These are phyloP conservation scores for Heterococcus sp. DNA, from an alignment of 108 stramenopile genomes.

Conservation along the genomic window DNA sequence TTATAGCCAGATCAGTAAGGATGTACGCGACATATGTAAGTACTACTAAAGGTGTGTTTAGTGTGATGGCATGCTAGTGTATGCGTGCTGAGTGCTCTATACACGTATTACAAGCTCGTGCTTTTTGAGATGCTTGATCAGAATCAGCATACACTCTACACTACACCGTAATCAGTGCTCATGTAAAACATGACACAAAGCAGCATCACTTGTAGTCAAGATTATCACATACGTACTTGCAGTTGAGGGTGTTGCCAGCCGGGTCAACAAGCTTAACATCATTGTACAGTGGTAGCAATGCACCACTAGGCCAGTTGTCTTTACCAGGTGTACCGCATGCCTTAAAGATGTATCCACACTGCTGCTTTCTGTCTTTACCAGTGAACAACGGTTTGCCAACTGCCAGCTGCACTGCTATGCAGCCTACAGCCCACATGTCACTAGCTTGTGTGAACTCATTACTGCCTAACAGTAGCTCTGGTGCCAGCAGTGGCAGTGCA, in stretches of 20 bases:
- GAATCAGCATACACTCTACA: not conserved
- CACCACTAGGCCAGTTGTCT: constrained; percentile 23
- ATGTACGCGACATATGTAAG: not conserved
- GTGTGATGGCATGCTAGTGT: not conserved
- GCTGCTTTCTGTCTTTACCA: constrained; percentile 26
- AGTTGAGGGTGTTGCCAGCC: constrained; percentile 31
- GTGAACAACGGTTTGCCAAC: constrained; percentile 36
- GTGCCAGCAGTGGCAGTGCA: constrained; percentile 9
- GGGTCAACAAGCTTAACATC: constrained; percentile 14
- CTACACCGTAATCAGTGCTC: not conserved
- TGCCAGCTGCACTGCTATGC: constrained; percentile 33
- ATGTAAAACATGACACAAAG: not conserved
- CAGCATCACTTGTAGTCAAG: not conserved
- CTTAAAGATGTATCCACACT: constrained; percentile 29
- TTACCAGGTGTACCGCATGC: constrained; percentile 31
- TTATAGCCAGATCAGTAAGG: too few relatives aligned
- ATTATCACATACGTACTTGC: not conserved
- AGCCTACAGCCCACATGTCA: constrained; percentile 42
- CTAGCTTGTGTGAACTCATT: not conserved
- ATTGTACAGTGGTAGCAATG: constrained; percentile 23
- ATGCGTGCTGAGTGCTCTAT: too few relatives aligned
- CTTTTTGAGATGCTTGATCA: not conserved
- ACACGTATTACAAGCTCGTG: not conserved
- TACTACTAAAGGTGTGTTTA: not conserved
- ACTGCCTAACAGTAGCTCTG: constrained; percentile 29